Evolutionary conservation across 140 eudicot species (phyloP), one percentile per base, ranked within the genome.

Genomic region (Cichorium intybus): DNA sequence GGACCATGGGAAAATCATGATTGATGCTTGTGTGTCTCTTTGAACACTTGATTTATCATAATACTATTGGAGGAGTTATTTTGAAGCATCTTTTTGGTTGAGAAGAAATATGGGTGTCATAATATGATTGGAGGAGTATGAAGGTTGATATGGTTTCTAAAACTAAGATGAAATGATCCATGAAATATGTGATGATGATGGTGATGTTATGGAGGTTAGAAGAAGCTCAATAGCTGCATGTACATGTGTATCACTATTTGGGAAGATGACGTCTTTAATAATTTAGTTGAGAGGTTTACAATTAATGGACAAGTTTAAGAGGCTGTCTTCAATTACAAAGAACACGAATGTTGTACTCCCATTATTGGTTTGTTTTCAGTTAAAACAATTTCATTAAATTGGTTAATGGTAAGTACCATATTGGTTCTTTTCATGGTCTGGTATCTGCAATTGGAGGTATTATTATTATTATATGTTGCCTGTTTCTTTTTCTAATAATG

Each of bases 321-420:
- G 33, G 37, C 53, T 48, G 49, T 35, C 21, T 55, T 35, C 56
- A 33, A 17, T 55, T 21, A 68, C 16, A 26, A 49, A 48, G 68
- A 57, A 52, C 24, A n/a, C n/a, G n/a, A n/a, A n/a, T n/a, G n/a
- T n/a, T n/a, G n/a, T n/a, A n/a, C n/a, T 47, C 31, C 24, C 17
- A 28, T 56, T 33, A 26, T 41, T 60, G 75, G 81, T 65, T 69
- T 77, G 79, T 77, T 57, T 73, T 56, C 8, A 64, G 54, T 76
- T 69, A n/a, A n/a, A 51, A 26, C 47, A 35, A 45, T 64, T 64
- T 58, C 57, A 48, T 56, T 37, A 68, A 58, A 49, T n/a, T 56
- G 24, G 14, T 65, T 47, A 29, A 53, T 65, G 78, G 78, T 74
- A 65, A 52, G 80, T 34, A 11, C 35, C 9, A 31, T 41, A 23